Evolutionary conservation across 2,329 filamentous ascomycete species (phyloP).

Genomic region (Trichoderma simmonsii): DNA sequence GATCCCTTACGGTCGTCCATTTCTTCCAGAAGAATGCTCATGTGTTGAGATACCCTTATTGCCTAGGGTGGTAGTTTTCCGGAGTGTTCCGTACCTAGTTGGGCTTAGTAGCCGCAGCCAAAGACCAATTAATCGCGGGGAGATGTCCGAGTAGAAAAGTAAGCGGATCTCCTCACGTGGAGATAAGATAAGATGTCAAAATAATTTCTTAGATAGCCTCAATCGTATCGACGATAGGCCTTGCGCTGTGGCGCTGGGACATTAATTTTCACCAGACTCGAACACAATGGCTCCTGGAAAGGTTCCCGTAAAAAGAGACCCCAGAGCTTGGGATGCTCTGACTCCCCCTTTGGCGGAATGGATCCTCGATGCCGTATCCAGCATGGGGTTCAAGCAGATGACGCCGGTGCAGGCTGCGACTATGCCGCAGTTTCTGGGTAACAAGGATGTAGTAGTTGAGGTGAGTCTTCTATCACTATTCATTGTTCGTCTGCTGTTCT

Average conservation of each 20-base stretch:
- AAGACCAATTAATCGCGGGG: background rate
- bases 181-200: slow-evolving; percentile 31
- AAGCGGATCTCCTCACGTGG: slow-evolving; percentile 26
- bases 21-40: background rate
- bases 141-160: background rate
- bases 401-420: slow-evolving; percentile 94
- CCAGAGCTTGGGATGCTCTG: slow-evolving; percentile 45
- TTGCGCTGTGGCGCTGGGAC: background rate
- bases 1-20: background rate
- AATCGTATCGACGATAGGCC: background rate
- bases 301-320: slow-evolving; percentile 41
- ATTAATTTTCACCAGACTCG: background rate
- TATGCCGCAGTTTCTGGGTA: slow-evolving; percentile 81
- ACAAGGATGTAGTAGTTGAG: slow-evolving; percentile 92
- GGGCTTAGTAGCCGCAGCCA: background rate
- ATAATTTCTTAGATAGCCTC: slow-evolving; percentile 16
- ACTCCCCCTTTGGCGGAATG: slow-evolving; percentile 54
- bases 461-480: slow-evolving; percentile 34
- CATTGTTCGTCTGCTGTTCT: background rate
- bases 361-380: slow-evolving; percentile 77
- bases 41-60: background rate
- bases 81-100: background rate
- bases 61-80: background rate
- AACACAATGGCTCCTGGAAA: slow-evolving; percentile 34
- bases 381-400: slow-evolving; percentile 83